These are phyloP conservation scores for Apiotrichum akiyoshidainum DNA, from an alignment of 1,284 basidiomycete species.

Conservation along the genomic window DNA sequence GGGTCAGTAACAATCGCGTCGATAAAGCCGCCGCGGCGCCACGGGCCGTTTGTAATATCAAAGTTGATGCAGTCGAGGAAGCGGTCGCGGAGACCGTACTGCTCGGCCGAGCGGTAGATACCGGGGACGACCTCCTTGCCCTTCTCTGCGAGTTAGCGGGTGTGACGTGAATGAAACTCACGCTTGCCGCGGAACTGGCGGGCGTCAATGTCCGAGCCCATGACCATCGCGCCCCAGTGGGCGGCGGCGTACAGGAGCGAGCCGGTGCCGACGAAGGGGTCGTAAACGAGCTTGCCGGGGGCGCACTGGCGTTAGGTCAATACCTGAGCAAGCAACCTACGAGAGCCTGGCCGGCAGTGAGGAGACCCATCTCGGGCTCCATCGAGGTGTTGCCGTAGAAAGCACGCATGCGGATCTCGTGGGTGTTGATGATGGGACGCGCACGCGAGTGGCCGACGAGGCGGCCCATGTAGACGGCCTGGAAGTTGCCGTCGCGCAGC, in stretches of 20 bases:
- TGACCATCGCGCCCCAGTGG: constrained; percentile 80
- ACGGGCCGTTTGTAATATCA: constrained; percentile 84
- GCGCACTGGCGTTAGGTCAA: constrained; percentile 59
- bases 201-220: constrained; percentile 96
- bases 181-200: constrained; percentile 91
- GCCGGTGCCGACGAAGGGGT: constrained; percentile 95
- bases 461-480: constrained; percentile 74
- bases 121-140: constrained; percentile 57
- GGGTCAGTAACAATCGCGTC: constrained; percentile 95
- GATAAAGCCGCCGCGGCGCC: constrained; percentile 80
- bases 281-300: constrained; percentile 86
- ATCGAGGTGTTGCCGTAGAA: constrained; percentile 98
- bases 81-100: constrained; percentile 73
- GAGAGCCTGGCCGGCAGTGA: constrained; percentile 94
- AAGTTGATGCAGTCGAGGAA: constrained; percentile 85
- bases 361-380: constrained; percentile 89
- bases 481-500: constrained; percentile 63
- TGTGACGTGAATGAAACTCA: constrained; percentile 17
- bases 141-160: constrained; percentile 40
- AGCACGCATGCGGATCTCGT: constrained; percentile 82
- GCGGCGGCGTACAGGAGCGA: constrained; percentile 85
- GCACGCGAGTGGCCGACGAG: constrained; percentile 75
- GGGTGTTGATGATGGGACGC: constrained; percentile 63
- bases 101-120: constrained; percentile 72
- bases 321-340: constrained; percentile 51